Evolutionary conservation across 2,329 filamentous ascomycete genomes (phyloP), one percentile per base, ranked within the genome.

Genomic region (Colletotrichum gloeosporioides): DNA sequence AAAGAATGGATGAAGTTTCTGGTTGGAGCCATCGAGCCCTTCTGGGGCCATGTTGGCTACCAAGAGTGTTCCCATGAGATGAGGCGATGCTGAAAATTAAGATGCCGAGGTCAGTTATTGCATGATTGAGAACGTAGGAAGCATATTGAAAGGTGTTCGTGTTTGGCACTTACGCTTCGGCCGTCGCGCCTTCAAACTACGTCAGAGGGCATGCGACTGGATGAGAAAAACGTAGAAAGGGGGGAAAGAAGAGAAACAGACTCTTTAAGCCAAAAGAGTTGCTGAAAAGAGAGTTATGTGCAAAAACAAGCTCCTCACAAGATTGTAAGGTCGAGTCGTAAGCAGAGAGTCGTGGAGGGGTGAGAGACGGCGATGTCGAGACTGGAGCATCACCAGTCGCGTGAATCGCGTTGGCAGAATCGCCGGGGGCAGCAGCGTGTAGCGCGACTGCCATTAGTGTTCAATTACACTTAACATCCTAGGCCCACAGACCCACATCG

Each of bases 1-100:
- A 80, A 92, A 92, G 83, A 92, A 91, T 22, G 90, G 90, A 78
- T 92, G 90, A 49, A 92, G 80, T 78, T 89, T 90, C 79, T 87
- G 88, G 29, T 81, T 79, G 53, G 82, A 80, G 71, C 85, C 85
- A 76, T 80, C 81, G 69, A 83, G 78, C 72, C 81, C 83, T 80
- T 85, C 83, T 71, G 85, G 85, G 78, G 84, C 83, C 89, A 90
- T 91, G 65, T 81, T 85, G 79, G 84, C 83, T 71, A 87, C 81
- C 73, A 85, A 79, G 59, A 86, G 80, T 57, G 86, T 82, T 82
- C 85, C 86, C 88, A 89, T 90, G 65, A 68, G 70, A 69, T 29
- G 57, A 59, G 25, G 61, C 18, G 31, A 65, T 62, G 61, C 77
- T 77, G n/a, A 22, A 53, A 53, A 22, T 8, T 8, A 3, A 12